phyloP scores from a whole-genome alignment of 345 rosid genomes.

The Citrus unshiu region DNA sequence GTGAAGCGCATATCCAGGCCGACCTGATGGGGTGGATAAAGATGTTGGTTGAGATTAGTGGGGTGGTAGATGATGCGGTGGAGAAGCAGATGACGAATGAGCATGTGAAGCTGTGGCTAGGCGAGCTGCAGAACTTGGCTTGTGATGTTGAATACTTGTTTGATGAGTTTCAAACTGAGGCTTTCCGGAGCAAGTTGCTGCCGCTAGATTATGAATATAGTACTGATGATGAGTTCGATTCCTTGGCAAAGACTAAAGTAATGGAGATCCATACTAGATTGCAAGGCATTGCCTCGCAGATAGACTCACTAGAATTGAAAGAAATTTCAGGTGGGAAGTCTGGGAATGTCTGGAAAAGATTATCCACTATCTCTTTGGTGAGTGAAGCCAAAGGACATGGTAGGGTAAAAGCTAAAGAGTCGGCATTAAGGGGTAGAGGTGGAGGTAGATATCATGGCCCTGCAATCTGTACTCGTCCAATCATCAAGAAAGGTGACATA shows the following conservation, averaged over 20 bases:
- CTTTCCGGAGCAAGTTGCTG: background rate
- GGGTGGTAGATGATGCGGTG: background rate
- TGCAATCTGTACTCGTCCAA: background rate
- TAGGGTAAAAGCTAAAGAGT: background rate
- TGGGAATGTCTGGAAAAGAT: background rate
- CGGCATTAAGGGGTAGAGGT: background rate
- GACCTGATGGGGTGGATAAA: background rate
- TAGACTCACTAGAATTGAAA: background rate
- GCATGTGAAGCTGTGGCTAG: slow-evolving; percentile 7
- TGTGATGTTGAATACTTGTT: slow-evolving; percentile 20
- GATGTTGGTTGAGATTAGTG: background rate
- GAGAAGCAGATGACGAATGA: background rate
- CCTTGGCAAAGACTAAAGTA: background rate
- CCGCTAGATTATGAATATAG: background rate
- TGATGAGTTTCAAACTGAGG: slow-evolving; percentile 5
- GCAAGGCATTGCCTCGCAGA: background rate
- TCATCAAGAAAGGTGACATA: background rate
- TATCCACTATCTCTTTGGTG: background rate
- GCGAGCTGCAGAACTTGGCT: slow-evolving; percentile 10
- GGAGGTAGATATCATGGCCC: background rate
- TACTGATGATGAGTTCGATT: background rate
- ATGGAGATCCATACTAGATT: background rate
- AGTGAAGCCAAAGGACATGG: background rate
- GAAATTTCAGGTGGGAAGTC: background rate
- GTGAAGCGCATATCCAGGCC: background rate